phyloP scores from a whole-genome alignment of 1,284 basidiomycete genomes.

The Trametes pubescens region DNA sequence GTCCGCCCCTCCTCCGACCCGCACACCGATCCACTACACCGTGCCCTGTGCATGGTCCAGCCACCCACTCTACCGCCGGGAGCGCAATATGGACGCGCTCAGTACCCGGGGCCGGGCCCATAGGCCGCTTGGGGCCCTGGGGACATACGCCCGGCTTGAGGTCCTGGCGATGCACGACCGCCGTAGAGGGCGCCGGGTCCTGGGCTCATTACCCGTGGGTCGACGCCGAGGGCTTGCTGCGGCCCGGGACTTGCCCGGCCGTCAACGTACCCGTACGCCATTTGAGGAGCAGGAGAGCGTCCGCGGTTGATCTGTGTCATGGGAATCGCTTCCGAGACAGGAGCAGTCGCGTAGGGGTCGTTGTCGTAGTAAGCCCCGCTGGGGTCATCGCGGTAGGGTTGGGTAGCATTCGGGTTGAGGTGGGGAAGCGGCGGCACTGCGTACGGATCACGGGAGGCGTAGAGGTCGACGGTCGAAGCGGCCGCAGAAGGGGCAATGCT shows the following conservation, averaged over 20 bases:
- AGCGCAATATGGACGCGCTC: slow-evolving; percentile 5
- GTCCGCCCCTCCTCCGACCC: slow-evolving; percentile 9
- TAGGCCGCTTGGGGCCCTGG: slow-evolving; percentile 38
- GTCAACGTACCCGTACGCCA: slow-evolving; percentile 43
- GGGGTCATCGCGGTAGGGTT: slow-evolving; percentile 78
- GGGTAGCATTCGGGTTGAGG: slow-evolving; percentile 70
- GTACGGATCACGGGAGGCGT: slow-evolving; percentile 66
- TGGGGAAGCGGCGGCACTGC: slow-evolving; percentile 86
- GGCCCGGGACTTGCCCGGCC: slow-evolving; percentile 36
- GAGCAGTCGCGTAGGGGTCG: slow-evolving; percentile 77
- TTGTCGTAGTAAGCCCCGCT: slow-evolving; percentile 66
- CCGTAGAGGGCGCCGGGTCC: slow-evolving; percentile 42
- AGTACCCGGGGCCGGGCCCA: slow-evolving; percentile 33
- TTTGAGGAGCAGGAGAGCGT: slow-evolving; percentile 46
- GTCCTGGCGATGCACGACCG: slow-evolving; percentile 38
- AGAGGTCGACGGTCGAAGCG: slow-evolving; percentile 57
- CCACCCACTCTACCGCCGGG: slow-evolving; percentile 26
- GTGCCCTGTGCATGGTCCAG: slow-evolving; percentile 27
- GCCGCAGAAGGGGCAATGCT: slow-evolving; percentile 54
- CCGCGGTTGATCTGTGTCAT: slow-evolving; percentile 75
- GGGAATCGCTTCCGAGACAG: slow-evolving; percentile 73
- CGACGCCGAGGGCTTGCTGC: slow-evolving; percentile 39
- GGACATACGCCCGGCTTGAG: slow-evolving; percentile 35
- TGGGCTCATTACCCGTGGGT: slow-evolving; percentile 40
- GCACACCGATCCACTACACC: not conserved